Percentiles rank a stretch among this genome's conserved stretches.
Conservation (phyloP, 2,329 filamentous ascomycete genomes). For the Penicillium sp. region DNA sequence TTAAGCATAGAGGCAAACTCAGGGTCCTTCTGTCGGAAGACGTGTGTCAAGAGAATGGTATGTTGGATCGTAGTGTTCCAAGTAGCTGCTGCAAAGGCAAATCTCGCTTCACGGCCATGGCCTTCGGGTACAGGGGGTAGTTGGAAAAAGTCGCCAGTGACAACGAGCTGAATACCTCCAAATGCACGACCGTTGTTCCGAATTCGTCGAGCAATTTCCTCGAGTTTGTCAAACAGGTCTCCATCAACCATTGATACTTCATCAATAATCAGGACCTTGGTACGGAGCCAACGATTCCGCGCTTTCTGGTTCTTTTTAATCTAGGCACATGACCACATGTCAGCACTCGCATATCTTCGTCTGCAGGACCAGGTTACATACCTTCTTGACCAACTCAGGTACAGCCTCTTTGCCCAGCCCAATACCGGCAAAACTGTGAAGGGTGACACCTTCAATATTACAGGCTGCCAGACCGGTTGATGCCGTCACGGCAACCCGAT, state of each 20-base stretch:
- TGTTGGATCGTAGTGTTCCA: constrained; percentile 94
- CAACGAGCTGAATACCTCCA: constrained; percentile 92
- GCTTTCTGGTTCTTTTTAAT: constrained; percentile 87
- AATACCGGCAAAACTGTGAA: constrained; percentile 96
- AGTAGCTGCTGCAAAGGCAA: constrained; percentile 89
- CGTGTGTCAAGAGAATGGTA: constrained; percentile 91
- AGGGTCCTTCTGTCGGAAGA: constrained; percentile 92
- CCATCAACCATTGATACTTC: constrained; percentile 99
- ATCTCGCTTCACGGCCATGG: constrained; percentile 73
- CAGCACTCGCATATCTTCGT: constrained; percentile 16
- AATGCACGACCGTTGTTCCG: constrained; percentile 92
- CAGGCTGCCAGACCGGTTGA: constrained; percentile 95
- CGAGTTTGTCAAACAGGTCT: constrained; percentile 94
- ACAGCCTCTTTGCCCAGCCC: constrained; percentile 91
- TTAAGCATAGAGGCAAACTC: constrained; percentile 95
- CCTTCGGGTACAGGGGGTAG: constrained; percentile 87
- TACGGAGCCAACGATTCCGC: constrained; percentile 84
- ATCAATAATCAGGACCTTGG: constrained; percentile 87
- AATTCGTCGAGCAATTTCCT: constrained; percentile 81
- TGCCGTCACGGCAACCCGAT: constrained; percentile 89
- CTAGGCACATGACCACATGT: constrained; percentile 36
- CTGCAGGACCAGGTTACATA: constrained; percentile 16
- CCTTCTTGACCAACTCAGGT: constrained; percentile 79
- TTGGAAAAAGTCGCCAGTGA: constrained; percentile 98
- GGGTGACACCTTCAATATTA: constrained; percentile 92